phyloP scores from a whole-genome alignment of 169 alveolate genomes.

The Plasmodium vinckei region DNA sequence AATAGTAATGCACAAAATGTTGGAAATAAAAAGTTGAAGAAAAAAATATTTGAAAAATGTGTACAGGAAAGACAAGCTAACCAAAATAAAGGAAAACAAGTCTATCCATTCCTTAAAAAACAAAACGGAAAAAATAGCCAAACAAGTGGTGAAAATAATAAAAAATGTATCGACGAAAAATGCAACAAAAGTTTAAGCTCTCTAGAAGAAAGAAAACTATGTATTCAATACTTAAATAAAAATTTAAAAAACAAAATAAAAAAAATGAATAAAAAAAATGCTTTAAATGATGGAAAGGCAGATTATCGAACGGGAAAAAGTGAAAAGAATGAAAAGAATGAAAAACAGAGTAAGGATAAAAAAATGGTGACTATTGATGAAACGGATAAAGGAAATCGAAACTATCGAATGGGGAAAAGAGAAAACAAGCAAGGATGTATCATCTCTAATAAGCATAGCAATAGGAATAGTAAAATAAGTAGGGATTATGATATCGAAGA shows the following conservation, averaged over 20 bases:
- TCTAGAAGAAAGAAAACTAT: conserved; percentile 30
- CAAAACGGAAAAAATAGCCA: not conserved
- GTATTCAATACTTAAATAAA: conserved; percentile 20
- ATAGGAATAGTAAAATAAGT: too few species aligned
- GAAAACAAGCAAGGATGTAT: too few species aligned
- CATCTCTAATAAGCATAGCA: too few species aligned
- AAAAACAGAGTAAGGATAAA: not conserved
- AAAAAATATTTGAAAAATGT: not conserved
- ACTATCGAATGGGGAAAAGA: too few species aligned
- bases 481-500: too few species aligned
- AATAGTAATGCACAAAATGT: too few species aligned
- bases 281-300: not conserved
- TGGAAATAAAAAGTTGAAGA: not conserved
- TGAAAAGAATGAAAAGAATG: not conserved
- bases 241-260: conserved; percentile 24
- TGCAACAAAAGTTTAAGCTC: not conserved
- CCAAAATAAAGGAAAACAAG: not conserved
- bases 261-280: not conserved
- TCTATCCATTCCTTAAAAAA: not conserved
- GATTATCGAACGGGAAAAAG: not conserved
- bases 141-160: not conserved
- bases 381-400: too few species aligned
- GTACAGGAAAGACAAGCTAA: not conserved
- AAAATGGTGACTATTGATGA: too few species aligned
- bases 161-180: not conserved